Evolutionary conservation across 768 basidiomycete species (phyloP).

Genomic region (Amanita exitialis): DNA sequence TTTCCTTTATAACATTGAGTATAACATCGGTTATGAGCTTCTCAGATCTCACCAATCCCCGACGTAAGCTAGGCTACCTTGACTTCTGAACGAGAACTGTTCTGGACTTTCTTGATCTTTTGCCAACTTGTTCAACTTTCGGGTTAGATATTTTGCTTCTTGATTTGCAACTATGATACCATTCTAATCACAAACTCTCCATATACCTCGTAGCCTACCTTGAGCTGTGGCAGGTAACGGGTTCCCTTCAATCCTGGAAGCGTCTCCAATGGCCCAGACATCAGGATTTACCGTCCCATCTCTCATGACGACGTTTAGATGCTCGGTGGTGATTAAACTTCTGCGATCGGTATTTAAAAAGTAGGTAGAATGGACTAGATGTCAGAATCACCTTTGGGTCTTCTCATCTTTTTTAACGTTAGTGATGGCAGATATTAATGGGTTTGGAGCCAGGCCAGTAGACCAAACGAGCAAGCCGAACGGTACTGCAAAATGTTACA

Average conservation of each 20-base stretch:
- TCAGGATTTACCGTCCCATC: conserved; percentile 49
- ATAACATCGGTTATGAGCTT: not conserved
- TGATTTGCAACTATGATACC: conserved; percentile 56
- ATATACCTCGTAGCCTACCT: conserved; percentile 25
- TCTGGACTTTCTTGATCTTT: conserved; percentile 34
- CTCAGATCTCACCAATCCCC: conserved; percentile 50
- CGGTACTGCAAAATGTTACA: conserved; percentile 35
- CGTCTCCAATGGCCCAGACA: conserved; percentile 80
- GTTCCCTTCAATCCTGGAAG: conserved; percentile 45
- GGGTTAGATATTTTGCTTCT: conserved; percentile 58
- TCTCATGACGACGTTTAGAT: conserved; percentile 49
- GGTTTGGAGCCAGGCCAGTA: conserved; percentile 78
- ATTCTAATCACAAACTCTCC: not conserved
- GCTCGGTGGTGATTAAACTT: conserved; percentile 37
- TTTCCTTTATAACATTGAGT: conserved; percentile 35
- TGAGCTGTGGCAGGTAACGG: conserved; percentile 80
- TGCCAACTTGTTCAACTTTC: conserved; percentile 55
- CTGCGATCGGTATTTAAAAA: conserved; percentile 1
- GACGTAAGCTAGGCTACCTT: conserved; percentile 72
- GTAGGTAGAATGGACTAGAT: not conserved
- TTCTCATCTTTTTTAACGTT: conserved; percentile 53
- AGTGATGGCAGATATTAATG: conserved; percentile 52
- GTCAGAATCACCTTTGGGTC: conserved; percentile 34
- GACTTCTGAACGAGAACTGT: conserved; percentile 63
- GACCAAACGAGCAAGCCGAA: conserved; percentile 85